Base-by-base conservation (phyloP, 306 rosid species). In the Leucaena leucocephala region DNA sequence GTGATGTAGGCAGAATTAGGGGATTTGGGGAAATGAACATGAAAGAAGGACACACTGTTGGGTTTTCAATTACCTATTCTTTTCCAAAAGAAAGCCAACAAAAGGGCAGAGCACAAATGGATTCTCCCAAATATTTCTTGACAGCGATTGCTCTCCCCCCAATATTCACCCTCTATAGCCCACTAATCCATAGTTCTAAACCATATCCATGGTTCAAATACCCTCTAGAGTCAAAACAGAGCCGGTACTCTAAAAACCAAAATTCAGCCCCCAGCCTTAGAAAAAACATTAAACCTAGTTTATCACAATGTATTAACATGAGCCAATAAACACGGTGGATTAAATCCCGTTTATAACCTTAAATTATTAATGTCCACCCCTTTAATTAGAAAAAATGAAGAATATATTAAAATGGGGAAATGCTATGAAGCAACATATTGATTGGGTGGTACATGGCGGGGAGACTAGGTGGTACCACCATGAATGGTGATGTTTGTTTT, bases 11-110 rank as follows among this genome's bases (percentile, higher is more conserved):
- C 61, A 79, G 46, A 79, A 81, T 72, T 73, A 54, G 35, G 46
- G 55, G 76, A n/a, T 78, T 74, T 35, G 63, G 36, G 83, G 49
- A 84, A 78, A 78, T 81, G 27, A 78, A 71, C 33, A 2, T 33
- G 50, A 57, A 43, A 57, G 78, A 79, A 57, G 75, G 81, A 48
- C 79, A 79, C 81, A 75, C 80, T 71, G 16, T 73, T 64, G 21
- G 78, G 67, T 48, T 66, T 81, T 49, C 58, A 74, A 71, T 85
- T 82, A 61, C 84, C 83, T 50, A 79, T 86, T 82, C 83, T 43
- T 75, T 82, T 91, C 90, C 89, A 86, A 84, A 79, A 62, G 87
- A 82, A 84, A 80, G 55, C 79, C 78, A 82, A 85, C 89, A 88
- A 86, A 75, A 73, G 82, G 49, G 46, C 75, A 63, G 27, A 76